Conservation (phyloP, 352 stramenopile species). For the Blastocystis sp. region DNA sequence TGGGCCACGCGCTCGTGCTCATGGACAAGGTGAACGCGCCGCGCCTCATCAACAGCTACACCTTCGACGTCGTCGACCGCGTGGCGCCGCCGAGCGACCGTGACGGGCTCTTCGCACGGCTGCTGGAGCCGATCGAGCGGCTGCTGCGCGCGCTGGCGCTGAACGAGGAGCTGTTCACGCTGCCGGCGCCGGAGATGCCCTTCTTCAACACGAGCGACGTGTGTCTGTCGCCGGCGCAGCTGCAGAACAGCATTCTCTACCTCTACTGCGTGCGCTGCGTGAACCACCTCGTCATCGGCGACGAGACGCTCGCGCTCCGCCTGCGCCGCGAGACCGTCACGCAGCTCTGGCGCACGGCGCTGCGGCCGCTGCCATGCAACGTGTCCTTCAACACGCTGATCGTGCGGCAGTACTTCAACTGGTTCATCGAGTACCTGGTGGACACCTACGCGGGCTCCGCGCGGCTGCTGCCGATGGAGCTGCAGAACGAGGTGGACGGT, state of each 20-base stretch:
- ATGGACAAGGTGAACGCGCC: slow-evolving; percentile 35
- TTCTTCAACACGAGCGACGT: slow-evolving; percentile 45
- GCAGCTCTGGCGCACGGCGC: background rate
- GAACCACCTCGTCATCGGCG: slow-evolving; percentile 28
- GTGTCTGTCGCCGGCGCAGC: background rate
- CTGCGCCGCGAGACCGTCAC: background rate
- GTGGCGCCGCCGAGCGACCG: background rate
- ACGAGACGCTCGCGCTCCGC: background rate
- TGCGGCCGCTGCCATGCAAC: slow-evolving; percentile 30
- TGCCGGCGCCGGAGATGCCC: slow-evolving; percentile 18
- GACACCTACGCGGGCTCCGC: slow-evolving; percentile 30
- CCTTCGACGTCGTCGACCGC: slow-evolving; percentile 43
- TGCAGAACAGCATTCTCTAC: slow-evolving; percentile 49
- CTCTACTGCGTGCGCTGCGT: slow-evolving; percentile 29
- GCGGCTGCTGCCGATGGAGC: slow-evolving; percentile 22
- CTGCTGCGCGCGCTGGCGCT: background rate
- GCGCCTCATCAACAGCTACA: slow-evolving; percentile 22
- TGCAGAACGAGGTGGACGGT: slow-evolving; percentile 30
- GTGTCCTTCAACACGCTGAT: slow-evolving; percentile 51
- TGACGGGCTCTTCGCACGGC: background rate
- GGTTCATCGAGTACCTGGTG: slow-evolving; percentile 52
- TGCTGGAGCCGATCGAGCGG: background rate
- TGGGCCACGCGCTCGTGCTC: slow-evolving; percentile 40
- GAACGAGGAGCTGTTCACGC: background rate
- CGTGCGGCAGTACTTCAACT: slow-evolving; percentile 49